phyloP scores from a whole-genome alignment of 2,329 filamentous ascomycete species.

The Colletotrichum limetticola region DNA sequence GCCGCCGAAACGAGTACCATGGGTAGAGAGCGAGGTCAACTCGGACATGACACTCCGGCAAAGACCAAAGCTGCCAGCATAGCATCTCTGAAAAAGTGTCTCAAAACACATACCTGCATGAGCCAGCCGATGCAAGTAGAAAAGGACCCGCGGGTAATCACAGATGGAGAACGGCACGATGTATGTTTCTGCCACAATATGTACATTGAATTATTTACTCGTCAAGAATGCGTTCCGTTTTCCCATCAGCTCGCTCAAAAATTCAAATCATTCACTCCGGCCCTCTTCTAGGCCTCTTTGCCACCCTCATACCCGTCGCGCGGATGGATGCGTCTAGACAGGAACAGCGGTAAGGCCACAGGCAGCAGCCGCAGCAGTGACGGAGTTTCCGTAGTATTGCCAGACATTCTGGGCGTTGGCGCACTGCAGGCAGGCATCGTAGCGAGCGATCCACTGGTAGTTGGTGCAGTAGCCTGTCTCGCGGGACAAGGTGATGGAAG shows the following conservation, averaged over 20 bases:
- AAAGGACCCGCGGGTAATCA: no score
- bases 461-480: constrained; percentile 47
- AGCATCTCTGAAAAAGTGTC: no score
- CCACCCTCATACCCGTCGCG: neutral
- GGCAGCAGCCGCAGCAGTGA: constrained; percentile 48
- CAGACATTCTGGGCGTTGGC: constrained; percentile 55
- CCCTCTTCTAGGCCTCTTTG: neutral
- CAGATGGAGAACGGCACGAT: no score
- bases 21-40: no score
- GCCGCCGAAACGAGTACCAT: no score
- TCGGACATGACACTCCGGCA: no score
- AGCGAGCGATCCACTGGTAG: constrained; percentile 31
- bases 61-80: no score
- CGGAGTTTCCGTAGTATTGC: constrained; percentile 52
- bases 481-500: constrained; percentile 47
- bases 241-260: neutral
- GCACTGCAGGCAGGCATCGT: constrained; percentile 55
- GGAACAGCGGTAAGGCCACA: constrained; percentile 43
- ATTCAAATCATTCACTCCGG: neutral
- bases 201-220: neutral
- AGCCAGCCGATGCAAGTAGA: no score
- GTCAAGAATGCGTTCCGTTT: neutral
- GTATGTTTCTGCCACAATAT: neutral
- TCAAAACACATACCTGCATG: no score
- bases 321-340: neutral